Evolutionary conservation across 805 yeast genomes (phyloP).

Genomic region (Starmerella etchellsii): DNA sequence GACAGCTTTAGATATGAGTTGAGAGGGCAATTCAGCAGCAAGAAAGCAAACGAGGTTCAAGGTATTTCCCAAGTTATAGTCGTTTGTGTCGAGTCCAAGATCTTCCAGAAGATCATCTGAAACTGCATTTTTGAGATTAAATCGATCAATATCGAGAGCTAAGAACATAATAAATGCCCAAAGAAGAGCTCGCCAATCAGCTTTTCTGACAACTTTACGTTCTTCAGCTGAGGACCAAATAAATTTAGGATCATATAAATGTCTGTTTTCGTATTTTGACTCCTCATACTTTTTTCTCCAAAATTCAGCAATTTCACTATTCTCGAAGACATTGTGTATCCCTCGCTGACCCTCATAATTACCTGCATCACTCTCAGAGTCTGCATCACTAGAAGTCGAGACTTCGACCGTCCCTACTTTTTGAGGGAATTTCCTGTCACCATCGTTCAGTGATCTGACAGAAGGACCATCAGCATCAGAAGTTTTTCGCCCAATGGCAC

Average conservation of each 20-base stretch:
- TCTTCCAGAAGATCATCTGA: conserved; percentile 45
- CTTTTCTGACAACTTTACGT: conserved; percentile 34
- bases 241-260: conserved; percentile 44
- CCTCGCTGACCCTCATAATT: not conserved
- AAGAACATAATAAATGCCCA: conserved; percentile 50
- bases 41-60: conserved; percentile 43
- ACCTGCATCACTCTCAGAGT: conserved; percentile 3
- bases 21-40: conserved; percentile 54
- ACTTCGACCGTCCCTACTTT: no score
- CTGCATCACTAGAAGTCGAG: no score
- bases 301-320: conserved; percentile 37
- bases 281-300: conserved; percentile 37
- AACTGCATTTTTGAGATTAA: conserved; percentile 44
- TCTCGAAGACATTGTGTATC: conserved; percentile 29
- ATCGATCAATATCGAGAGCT: conserved; percentile 47
- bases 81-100: conserved; percentile 39
- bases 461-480: no score
- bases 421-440: no score
- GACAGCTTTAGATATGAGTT: conserved; percentile 45
- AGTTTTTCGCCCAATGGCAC: no score
- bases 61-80: conserved; percentile 49
- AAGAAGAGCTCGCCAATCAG: conserved; percentile 43
- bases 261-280: conserved; percentile 42
- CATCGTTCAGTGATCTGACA: no score
- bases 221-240: conserved; percentile 46